These are phyloP conservation scores for Olyra latifolia DNA, from an alignment of 176 grass and related monocot species.

Conservation along the genomic window DNA sequence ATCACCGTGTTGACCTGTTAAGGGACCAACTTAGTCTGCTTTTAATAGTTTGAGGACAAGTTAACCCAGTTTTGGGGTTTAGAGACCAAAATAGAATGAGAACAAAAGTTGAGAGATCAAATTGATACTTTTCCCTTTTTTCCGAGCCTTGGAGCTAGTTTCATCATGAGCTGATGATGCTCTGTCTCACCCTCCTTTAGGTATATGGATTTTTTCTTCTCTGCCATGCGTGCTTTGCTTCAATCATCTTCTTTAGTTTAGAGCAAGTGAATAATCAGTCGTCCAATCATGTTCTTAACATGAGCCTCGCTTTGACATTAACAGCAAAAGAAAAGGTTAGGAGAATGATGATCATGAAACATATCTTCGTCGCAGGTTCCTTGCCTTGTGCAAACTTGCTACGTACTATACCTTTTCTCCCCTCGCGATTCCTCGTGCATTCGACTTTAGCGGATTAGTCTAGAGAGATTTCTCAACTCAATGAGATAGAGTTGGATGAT, in stretches of 20 bases:
- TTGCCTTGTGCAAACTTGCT: background rate
- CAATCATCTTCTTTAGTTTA: background rate
- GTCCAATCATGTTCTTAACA: background rate
- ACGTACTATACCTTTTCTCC: background rate
- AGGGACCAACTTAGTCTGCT: too few species aligned
- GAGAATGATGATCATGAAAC: too few species aligned
- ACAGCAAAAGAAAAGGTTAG: background rate
- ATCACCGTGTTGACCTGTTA: too few species aligned
- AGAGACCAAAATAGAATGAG: too few species aligned
- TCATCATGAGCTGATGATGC: background rate
- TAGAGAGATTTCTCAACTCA: background rate
- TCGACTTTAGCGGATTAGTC: background rate
- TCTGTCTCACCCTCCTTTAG: background rate
- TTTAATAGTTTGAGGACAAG: too few species aligned
- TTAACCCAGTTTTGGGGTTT: too few species aligned
- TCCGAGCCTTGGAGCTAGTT: background rate
- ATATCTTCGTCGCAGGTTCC: background rate
- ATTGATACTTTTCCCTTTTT: too few species aligned
- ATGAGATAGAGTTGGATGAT: background rate
- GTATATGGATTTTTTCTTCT: background rate
- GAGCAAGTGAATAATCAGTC: too few species aligned
- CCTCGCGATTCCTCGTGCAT: background rate
- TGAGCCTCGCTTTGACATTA: background rate
- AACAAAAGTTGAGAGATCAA: too few species aligned
- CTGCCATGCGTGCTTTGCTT: too few species aligned